Evolutionary conservation across 148 eudicot species (phyloP), one percentile per base, ranked within the genome.

Genomic region (Beta vulgaris): DNA sequence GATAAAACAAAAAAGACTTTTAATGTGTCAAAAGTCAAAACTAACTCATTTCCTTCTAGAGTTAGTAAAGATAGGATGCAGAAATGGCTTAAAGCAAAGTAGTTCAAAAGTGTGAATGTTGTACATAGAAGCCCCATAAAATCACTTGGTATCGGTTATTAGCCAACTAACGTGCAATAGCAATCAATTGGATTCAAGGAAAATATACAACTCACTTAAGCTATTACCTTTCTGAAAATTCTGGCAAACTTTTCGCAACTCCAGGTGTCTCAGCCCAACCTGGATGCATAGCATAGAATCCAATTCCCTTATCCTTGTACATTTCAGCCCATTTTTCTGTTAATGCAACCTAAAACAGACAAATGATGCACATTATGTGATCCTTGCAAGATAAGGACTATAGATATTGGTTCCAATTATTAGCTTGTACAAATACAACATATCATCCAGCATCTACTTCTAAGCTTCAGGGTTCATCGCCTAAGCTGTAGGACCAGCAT

Each of bases 261-360:
- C 97, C 96, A 44, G 98, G 96, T 28, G 97, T 95, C 85, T 87
- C 97, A n/a, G 96, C 97, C 98, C 97, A 95, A n/a, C 97, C 98
- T 3, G 98, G 98, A 88, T 95, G 98, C 98, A 92, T 95, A 1
- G 92, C 72, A 74, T 91, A 91, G 85, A 91, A 89, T 16, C 87
- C 88, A 37, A 91, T 91, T 42, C 86, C 83, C 77, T 82, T 89
- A 72, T 78, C 81, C 67, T 82, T 86, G 79, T 89, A 89, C 59
- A 72, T 74, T 63, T 89, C 91, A 36, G 97, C 92, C 97, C 96
- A 92, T 76, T 88, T 89, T 77, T 95, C 98, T 15, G 97, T 95
- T 79, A 92, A 80, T 77, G 98, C 93, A 37, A 95, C 93, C 98
- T 94, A 79, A 23, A 55, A 57, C 25, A 31, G 21, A 70, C 29